These are phyloP conservation scores for Marchantia polymorpha DNA, from an alignment of 225 moss, liverwort and hornwort species.

Conservation along the genomic window DNA sequence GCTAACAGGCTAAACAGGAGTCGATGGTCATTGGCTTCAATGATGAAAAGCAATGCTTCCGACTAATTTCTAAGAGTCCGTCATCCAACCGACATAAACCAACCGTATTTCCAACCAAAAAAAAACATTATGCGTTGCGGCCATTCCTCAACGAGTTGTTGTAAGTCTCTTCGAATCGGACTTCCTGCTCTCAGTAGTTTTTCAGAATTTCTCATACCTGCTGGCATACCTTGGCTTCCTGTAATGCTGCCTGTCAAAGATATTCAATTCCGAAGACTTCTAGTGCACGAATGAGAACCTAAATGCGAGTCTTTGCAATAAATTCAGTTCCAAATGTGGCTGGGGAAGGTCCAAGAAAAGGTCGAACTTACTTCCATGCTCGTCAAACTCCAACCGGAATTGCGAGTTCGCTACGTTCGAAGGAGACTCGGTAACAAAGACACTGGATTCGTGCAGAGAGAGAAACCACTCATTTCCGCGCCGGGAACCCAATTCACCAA, in stretches of 20 bases:
- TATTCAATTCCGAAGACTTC: too few relatives aligned
- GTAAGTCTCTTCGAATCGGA: too few relatives aligned
- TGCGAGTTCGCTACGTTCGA: conserved; percentile 1
- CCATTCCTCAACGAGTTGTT: neutral
- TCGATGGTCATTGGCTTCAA: neutral
- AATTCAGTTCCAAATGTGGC: neutral
- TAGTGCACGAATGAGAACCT: neutral
- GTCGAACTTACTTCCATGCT: conserved; percentile 29
- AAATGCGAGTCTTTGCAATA: too few relatives aligned
- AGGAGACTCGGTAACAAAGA: conserved; percentile 3
- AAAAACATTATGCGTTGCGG: neutral
- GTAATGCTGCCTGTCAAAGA: too few relatives aligned
- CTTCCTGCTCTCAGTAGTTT: neutral
- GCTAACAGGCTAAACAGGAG: neutral
- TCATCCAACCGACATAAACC: neutral
- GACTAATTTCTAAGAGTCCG: neutral
- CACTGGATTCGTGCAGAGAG: conserved; percentile 4
- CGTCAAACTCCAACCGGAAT: conserved; percentile 32
- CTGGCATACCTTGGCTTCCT: too few relatives aligned
- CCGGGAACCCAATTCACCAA: neutral
- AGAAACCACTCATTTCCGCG: conserved; percentile 20
- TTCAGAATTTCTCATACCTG: neutral
- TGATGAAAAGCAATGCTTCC: neutral
- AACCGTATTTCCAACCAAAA: neutral
- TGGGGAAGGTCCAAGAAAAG: too few relatives aligned